Evolutionary conservation across 495 filamentous ascomycete species (phyloP).

Genomic region (Pyrenula massariospora): DNA sequence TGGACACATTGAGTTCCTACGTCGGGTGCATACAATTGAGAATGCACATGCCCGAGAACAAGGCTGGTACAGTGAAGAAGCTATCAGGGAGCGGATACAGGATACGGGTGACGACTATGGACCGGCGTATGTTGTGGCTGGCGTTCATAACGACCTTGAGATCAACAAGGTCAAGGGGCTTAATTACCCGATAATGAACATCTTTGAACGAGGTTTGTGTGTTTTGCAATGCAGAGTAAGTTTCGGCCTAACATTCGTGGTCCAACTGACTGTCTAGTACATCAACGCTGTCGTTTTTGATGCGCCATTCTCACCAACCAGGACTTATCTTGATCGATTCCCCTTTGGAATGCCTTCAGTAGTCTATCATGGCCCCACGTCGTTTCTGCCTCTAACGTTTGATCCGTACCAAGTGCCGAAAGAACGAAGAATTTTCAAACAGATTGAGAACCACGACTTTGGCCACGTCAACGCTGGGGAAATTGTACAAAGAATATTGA

Average conservation of each 20-base stretch:
- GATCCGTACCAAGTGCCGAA: constrained; percentile 78
- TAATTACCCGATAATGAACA: constrained; percentile 99
- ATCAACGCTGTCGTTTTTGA: constrained; percentile 78
- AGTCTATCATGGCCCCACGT: constrained; percentile 91
- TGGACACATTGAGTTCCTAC: constrained; percentile 91
- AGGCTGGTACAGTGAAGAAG: constrained; percentile 63
- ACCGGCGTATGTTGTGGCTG: constrained; percentile 76
- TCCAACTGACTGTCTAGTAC: constrained; percentile 45
- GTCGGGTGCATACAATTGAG: constrained; percentile 58
- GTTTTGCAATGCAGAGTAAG: constrained; percentile 85
- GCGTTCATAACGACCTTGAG: constrained; percentile 85
- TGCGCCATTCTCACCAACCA: constrained; percentile 73
- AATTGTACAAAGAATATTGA: constrained; percentile 84
- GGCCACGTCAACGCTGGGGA: constrained; percentile 81
- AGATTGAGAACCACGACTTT: constrained; percentile 63
- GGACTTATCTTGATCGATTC: constrained; percentile 59
- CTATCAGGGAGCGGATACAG: constrained; percentile 44
- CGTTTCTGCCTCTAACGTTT: constrained; percentile 75
- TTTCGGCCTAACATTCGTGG: constrained; percentile 6
- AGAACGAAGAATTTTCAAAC: constrained; percentile 64
- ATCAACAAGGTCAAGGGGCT: constrained; percentile 93
- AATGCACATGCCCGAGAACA: constrained; percentile 47
- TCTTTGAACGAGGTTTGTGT: constrained; percentile 90
- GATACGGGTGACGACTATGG: constrained; percentile 58
- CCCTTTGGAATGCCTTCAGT: constrained; percentile 65